Percentiles rank a stretch among this genome's conserved stretches.
phyloP scores from a whole-genome alignment of 176 grass and related monocot genomes.

The Alopecurus myosuroides region DNA sequence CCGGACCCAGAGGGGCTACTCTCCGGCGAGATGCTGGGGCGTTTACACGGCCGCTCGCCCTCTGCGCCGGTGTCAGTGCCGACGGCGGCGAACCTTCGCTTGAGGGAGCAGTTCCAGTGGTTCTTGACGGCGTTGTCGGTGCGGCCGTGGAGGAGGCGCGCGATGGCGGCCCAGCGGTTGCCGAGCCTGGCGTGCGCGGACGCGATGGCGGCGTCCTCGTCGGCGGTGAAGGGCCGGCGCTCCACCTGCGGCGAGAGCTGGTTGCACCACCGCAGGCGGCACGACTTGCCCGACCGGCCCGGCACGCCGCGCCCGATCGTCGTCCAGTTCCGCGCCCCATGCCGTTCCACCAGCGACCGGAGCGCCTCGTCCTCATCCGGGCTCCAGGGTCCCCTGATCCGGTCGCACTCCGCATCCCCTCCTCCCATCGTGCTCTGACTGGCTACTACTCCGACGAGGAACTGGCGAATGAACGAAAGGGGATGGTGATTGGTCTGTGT shows the following conservation, averaged over 20 bases:
- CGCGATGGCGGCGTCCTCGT: slow-evolving; percentile 71
- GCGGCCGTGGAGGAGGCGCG: slow-evolving; percentile 70
- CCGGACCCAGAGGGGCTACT: slow-evolving; percentile 38
- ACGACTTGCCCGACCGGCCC: slow-evolving; percentile 74
- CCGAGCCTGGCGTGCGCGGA: slow-evolving; percentile 57
- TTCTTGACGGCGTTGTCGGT: slow-evolving; percentile 99
- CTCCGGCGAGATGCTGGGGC: slow-evolving; percentile 48
- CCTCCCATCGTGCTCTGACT: background rate
- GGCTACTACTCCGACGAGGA: background rate
- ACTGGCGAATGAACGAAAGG: background rate
- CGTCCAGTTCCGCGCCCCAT: slow-evolving; percentile 92
- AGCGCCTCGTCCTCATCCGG: slow-evolving; percentile 85
- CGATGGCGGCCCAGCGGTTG: slow-evolving; percentile 93
- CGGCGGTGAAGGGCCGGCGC: slow-evolving; percentile 77
- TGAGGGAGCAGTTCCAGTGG: slow-evolving; percentile 98
- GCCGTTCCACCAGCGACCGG: slow-evolving; percentile 63
- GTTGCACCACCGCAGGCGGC: slow-evolving; percentile 93
- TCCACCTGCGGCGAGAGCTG: slow-evolving; percentile 92
- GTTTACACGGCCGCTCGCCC: slow-evolving; percentile 24
- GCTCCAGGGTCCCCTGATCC: slow-evolving; percentile 87
- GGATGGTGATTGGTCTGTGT: background rate
- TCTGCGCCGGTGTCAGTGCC: background rate
- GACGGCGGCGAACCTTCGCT: slow-evolving; percentile 46
- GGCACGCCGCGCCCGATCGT: slow-evolving; percentile 78
- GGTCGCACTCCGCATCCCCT: slow-evolving; percentile 17